phyloP scores from a whole-genome alignment of 345 rosid species.

The Citrus cavaleriei region DNA sequence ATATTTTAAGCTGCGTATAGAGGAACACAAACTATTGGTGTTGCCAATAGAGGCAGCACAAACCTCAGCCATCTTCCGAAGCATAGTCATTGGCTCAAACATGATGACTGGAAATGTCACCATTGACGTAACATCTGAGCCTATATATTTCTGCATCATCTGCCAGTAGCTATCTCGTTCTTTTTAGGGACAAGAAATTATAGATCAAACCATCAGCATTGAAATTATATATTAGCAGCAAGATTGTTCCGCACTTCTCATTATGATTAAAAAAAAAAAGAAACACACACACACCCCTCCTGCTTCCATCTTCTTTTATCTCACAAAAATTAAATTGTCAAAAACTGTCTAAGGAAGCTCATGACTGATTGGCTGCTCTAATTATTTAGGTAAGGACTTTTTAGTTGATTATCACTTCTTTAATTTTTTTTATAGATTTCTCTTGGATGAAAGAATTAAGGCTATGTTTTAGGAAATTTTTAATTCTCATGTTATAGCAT shows the following conservation, averaged over 20 bases:
- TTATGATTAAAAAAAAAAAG: too few species aligned
- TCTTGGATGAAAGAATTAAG: too few species aligned
- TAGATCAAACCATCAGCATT: background rate
- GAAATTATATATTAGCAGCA: background rate
- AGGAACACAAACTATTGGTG: background rate
- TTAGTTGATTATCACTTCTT: too few species aligned
- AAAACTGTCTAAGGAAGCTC: too few species aligned
- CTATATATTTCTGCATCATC: constrained; percentile 90
- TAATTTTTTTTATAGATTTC: too few species aligned
- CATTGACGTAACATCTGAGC: constrained; percentile 89
- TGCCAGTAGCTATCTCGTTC: constrained; percentile 92
- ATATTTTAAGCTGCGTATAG: background rate
- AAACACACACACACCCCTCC: background rate
- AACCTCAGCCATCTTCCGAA: constrained; percentile 97
- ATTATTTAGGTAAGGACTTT: too few species aligned
- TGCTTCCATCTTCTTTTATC: constrained; percentile 60
- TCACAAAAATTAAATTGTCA: too few species aligned
- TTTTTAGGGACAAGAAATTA: constrained; percentile 24
- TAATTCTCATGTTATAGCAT: too few species aligned
- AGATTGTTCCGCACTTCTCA: too few species aligned
- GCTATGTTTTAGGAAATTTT: too few species aligned
- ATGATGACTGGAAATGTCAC: constrained; percentile 91
- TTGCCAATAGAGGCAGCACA: constrained; percentile 5
- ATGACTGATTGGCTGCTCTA: too few species aligned
- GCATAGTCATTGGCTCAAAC: constrained; percentile 95